phyloP scores from a whole-genome alignment of 331 rosid genomes.

The Pyracantha coccinea region DNA sequence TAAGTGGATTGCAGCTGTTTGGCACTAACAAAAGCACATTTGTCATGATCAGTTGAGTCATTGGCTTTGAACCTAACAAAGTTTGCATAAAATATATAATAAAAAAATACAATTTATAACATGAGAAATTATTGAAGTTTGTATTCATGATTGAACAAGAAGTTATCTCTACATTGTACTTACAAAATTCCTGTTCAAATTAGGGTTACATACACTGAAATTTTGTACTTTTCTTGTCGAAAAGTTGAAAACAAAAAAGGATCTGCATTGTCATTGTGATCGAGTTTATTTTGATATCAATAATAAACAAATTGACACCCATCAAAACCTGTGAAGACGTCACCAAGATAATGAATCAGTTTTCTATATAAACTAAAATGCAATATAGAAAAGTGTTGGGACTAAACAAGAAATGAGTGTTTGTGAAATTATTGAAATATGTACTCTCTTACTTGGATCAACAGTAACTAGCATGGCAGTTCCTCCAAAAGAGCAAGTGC shows the following conservation, averaged over 20 bases:
- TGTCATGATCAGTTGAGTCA: not conserved
- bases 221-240: not conserved
- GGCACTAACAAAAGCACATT: not conserved
- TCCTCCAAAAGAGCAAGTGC: slow-evolving; percentile 79
- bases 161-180: slow-evolving; percentile 11
- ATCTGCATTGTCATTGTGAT: not conserved
- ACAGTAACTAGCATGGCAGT: slow-evolving; percentile 73
- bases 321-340: slow-evolving; percentile 41
- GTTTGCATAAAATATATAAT: not conserved
- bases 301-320: slow-evolving; percentile 57
- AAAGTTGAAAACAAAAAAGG: not conserved
- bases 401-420: not conserved
- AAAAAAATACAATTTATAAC: no score
- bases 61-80: not conserved
- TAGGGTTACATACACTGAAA: not conserved
- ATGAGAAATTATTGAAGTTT: slow-evolving; percentile 67
- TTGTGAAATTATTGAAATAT: not conserved
- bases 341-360: not conserved
- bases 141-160: slow-evolving; percentile 67
- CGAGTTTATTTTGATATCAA: slow-evolving; percentile 1
- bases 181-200: slow-evolving; percentile 29
- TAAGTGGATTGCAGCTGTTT: no score
- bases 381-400: no score
- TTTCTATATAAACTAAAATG: no score
- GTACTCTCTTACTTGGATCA: slow-evolving; percentile 48